Evolutionary conservation across 75 land plant species (phyloP), one percentile per base, ranked within the genome.

Genomic region (Picea glauca): DNA sequence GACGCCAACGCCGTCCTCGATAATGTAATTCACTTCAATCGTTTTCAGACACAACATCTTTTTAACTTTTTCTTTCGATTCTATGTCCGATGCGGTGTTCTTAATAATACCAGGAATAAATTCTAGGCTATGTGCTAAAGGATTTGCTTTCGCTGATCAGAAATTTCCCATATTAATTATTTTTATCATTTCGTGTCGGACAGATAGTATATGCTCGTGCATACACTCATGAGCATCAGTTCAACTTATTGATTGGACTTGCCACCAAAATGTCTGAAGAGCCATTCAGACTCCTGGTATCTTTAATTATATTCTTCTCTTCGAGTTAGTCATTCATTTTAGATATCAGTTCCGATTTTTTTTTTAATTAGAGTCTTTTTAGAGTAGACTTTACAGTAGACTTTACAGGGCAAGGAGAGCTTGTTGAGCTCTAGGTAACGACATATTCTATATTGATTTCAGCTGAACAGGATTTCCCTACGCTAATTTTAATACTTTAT

Each of bases 201-300:
- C 80, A 96, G 97, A 96, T 96, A 77, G 87, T 96, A 20, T 96
- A 94, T 83, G 99, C 99, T 50, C 94, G 99, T 32, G 99, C 99
- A 17, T 96, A 96, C 81, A 96, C 99, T 12, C 90, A 94, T 66
- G 99, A 96, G 89, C 99, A 96, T 60, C 99, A 93, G 82, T 94
- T 82, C 83, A 92, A 90, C 79, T 83, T 96, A 60, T 85, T 96
- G 13, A 83, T 88, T 50, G 94, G 91, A 65, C 82, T 96, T 33
- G 96, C 99, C 26, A 91, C 92, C 35, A 96, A 92, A 82, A 94
- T 96, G 97, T 84, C 97, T 30, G 99, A 96, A 83, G 99, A 96
- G 76, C 99, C 99, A 20, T 96, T 96, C 84, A 85, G 93, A 77
- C 93, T 96, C 57, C 79, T 96, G 93, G 99, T 96, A 78, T 84